Base-by-base conservation (phyloP, 1,284 basidiomycete genomes). In the Cutaneotrichosporon sp. region DNA sequence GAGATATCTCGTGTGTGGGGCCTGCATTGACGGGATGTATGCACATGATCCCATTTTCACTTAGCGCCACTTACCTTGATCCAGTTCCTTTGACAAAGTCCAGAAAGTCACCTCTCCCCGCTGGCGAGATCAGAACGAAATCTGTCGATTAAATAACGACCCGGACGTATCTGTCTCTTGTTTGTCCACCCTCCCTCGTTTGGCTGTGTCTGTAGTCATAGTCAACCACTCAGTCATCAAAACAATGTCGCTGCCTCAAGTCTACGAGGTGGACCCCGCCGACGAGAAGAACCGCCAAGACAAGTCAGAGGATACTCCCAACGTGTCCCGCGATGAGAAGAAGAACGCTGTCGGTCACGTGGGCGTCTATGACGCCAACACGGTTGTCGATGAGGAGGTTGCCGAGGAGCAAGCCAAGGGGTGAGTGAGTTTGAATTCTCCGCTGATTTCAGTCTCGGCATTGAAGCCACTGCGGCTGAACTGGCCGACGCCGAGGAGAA, bases 401-500 rank as follows among this genome's bases (percentile, higher is more conserved):
- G 22, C 22, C 22, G 55, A 40, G 38, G 7, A 16, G 6, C 36
- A 56, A 26, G 55, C 55, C 38, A 56, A 56, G 55, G 22, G 22
- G 55, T 56, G 31, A 7, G 55, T 36, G 38, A 8, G 5, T 40
- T 16, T 22, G 21, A 3, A 0, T n/a, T 36, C 18, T 16, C n/a
- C 7, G 21, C 22, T 56, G 22, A 56, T 38, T 26, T 42, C 38
- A 56, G 55, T 7, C 55, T 56, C 18, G 55, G 57, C 14, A 53
- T 60, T 49, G 22, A 51, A 10, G 65, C 59, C 34, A 73, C 72
- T 47, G 60, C 52, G 7, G 64, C 67, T 1, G 72, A 73, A 56
- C 51, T 73, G 14, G 46, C 59, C 22, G 65, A 55, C 5, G 64
- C 69, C 18, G 71, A 70, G 58, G 67, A 69, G 42, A 63, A 67